These are phyloP conservation scores for Solanum chaucha DNA, from an alignment of 257 asterid species.

Conservation along the genomic window DNA sequence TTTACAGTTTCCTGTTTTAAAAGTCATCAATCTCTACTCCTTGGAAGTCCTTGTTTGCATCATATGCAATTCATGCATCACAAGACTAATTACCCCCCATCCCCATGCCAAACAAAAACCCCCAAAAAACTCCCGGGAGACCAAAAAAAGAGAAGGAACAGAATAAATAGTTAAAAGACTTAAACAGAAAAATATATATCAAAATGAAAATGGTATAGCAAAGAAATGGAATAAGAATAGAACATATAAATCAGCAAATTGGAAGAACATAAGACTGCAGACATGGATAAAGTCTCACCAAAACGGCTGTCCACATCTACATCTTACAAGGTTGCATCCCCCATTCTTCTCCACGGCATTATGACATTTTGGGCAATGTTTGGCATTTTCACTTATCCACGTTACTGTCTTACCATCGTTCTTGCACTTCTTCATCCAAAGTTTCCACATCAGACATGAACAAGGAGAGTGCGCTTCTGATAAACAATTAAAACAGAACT, in stretches of 20 bases:
- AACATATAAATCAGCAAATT: not conserved
- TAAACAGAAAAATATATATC: not conserved
- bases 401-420: slow-evolving; percentile 20
- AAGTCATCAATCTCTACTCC: not conserved
- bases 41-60: not conserved
- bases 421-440: slow-evolving; percentile 36
- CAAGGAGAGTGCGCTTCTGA: slow-evolving; percentile 54
- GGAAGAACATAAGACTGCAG: not conserved
- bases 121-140: not conserved
- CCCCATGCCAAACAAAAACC: not conserved
- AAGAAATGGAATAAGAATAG: not conserved
- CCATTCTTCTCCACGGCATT: slow-evolving; percentile 47
- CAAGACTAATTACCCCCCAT: not conserved
- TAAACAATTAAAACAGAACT: slow-evolving; percentile 50
- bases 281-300: slow-evolving; percentile 25
- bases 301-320: slow-evolving; percentile 46
- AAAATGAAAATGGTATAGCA: not conserved
- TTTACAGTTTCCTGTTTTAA: not conserved
- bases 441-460: slow-evolving; percentile 51
- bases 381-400: slow-evolving; percentile 30
- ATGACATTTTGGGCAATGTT: slow-evolving; percentile 41
- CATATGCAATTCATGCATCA: not conserved
- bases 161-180: not conserved
- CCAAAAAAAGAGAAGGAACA: not conserved
- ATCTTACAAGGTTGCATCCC: slow-evolving; percentile 49